Conservation (phyloP, 495 filamentous ascomycete species). For the Aspergillus bridgeri region DNA sequence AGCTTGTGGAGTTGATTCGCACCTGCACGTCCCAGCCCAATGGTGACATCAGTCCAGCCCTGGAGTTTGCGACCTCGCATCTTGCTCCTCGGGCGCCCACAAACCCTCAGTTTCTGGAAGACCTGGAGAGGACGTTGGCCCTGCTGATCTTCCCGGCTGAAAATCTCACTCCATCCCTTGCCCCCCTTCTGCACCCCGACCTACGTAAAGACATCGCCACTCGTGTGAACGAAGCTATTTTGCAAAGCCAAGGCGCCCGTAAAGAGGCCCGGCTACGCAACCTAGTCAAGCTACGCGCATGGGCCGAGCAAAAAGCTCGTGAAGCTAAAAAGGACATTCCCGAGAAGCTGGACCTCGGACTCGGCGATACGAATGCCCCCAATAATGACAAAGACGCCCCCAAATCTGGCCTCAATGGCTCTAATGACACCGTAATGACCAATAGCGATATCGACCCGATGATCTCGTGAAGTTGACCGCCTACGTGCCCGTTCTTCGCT, state of each 20-base stretch:
- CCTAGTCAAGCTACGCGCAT: slow-evolving; percentile 76
- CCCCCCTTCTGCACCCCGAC: slow-evolving; percentile 70
- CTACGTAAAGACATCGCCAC: slow-evolving; percentile 79
- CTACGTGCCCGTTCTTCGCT: background rate
- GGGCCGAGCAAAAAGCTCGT: slow-evolving; percentile 76
- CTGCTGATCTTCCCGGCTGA: slow-evolving; percentile 82
- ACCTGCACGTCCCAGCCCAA: slow-evolving; percentile 58
- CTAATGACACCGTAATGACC: slow-evolving; percentile 42
- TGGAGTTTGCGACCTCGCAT: slow-evolving; percentile 83
- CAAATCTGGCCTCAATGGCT: slow-evolving; percentile 23
- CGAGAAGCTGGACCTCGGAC: slow-evolving; percentile 65
- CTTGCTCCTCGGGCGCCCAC: slow-evolving; percentile 83
- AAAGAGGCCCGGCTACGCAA: slow-evolving; percentile 76
- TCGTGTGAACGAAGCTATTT: slow-evolving; percentile 82
- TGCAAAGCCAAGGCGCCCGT: slow-evolving; percentile 64
- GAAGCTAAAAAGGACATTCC: slow-evolving; percentile 74
- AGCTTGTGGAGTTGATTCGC: slow-evolving; percentile 91
- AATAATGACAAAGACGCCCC: slow-evolving; percentile 32
- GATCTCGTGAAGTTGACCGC: slow-evolving; percentile 44
- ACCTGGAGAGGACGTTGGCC: slow-evolving; percentile 89
- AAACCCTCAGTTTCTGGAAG: slow-evolving; percentile 75
- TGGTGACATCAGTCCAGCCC: slow-evolving; percentile 73
- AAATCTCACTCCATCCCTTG: slow-evolving; percentile 70
- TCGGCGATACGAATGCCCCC: slow-evolving; percentile 43
- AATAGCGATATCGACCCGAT: slow-evolving; percentile 56